Percentiles rank a stretch among this genome's conserved stretches.
Evolutionary conservation across 2,329 filamentous ascomycete genomes (phyloP).

Genomic region (Zymoseptoria brevis): DNA sequence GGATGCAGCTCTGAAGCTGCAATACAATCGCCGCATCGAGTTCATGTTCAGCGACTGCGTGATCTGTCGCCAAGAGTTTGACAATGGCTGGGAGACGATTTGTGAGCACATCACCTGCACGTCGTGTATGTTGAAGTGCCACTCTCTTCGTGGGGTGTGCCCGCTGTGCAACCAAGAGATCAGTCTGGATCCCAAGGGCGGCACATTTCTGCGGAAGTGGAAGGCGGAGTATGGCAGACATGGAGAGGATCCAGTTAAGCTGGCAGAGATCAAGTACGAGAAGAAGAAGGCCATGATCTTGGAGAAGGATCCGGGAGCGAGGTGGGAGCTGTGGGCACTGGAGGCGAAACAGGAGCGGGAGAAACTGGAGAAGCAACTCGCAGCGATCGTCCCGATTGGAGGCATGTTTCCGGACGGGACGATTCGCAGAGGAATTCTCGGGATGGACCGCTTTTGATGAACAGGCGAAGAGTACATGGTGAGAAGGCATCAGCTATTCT

Average conservation of each 20-base stretch:
- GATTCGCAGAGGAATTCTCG: too few relatives aligned
- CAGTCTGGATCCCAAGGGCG: neutral
- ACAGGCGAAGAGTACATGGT: too few relatives aligned
- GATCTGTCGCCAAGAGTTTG: neutral
- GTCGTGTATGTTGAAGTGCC: neutral
- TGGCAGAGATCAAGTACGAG: neutral
- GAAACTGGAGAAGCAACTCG: neutral
- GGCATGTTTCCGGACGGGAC: neutral
- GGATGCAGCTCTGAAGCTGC: neutral
- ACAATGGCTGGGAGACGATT: neutral
- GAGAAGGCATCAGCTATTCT: too few relatives aligned
- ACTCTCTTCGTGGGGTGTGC: neutral
- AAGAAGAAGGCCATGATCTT: neutral
- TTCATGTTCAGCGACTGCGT: neutral
- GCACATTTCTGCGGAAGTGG: neutral
- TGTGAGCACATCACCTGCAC: neutral
- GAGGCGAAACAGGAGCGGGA: neutral
- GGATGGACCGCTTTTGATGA: too few relatives aligned
- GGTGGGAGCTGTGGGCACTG: neutral
- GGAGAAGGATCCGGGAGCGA: neutral
- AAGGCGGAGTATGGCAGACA: neutral
- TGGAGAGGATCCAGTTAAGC: neutral
- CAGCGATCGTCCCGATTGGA: neutral
- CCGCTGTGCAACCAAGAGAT: neutral
- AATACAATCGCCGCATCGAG: neutral